Percentiles rank a stretch among this genome's conserved stretches.
Evolutionary conservation across 1,284 basidiomycete genomes (phyloP).

Genomic region (Athelia psychrophila): DNA sequence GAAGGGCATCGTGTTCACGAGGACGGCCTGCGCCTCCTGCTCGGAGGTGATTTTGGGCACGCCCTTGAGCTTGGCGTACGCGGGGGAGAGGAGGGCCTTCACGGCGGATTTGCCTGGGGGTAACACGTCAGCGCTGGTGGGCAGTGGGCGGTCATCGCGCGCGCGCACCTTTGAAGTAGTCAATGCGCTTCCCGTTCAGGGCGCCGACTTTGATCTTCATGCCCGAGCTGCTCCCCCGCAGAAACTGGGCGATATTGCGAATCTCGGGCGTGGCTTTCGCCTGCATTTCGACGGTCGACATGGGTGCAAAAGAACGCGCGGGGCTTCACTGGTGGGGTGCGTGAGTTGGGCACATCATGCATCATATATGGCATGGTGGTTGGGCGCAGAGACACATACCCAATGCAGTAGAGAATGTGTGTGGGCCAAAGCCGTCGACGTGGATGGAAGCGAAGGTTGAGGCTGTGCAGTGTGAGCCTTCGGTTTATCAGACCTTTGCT

Average conservation of each 20-base stretch:
- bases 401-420: too few species aligned
- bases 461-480: too few species aligned
- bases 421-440: too few species aligned
- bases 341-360: too few species aligned
- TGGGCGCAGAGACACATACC: too few species aligned
- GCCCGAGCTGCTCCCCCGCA: slow-evolving; percentile 82
- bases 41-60: slow-evolving; percentile 79
- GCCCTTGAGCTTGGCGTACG: slow-evolving; percentile 87
- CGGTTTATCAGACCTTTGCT: too few species aligned
- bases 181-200: slow-evolving; percentile 91
- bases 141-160: not conserved
- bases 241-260: slow-evolving; percentile 79
- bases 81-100: slow-evolving; percentile 88
- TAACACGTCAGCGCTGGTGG: slow-evolving; percentile 2
- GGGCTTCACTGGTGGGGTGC: too few species aligned
- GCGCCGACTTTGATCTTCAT: slow-evolving; percentile 90
- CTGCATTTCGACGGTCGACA: slow-evolving; percentile 63
- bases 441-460: too few species aligned
- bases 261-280: slow-evolving; percentile 73
- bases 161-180: slow-evolving; percentile 93
- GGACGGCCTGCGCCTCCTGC: slow-evolving; percentile 69
- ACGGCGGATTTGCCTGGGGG: slow-evolving; percentile 83
- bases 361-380: too few species aligned
- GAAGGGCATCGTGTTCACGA: slow-evolving; percentile 76
- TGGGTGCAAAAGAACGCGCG: slow-evolving; percentile 2